These are phyloP conservation scores for Colletotrichum sansevieriae DNA, from an alignment of 2,329 filamentous ascomycete genomes.

Conservation along the genomic window DNA sequence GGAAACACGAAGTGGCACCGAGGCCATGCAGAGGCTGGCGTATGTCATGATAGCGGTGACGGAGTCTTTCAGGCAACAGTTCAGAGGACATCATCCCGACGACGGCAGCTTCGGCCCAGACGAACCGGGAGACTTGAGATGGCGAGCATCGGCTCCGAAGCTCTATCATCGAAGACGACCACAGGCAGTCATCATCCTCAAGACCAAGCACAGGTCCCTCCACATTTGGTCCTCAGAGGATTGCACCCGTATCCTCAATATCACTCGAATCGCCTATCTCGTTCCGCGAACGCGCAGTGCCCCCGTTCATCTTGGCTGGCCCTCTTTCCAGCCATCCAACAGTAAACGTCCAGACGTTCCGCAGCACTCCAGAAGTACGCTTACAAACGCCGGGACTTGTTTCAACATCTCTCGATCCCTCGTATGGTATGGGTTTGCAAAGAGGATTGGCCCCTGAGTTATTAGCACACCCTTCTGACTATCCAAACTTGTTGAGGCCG, in stretches of 20 bases:
- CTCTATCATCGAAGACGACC: neutral
- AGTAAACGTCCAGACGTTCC: neutral
- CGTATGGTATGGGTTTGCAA: neutral
- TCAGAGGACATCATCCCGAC: conserved; percentile 6
- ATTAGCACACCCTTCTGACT: conserved; percentile 11
- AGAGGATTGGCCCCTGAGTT: conserved; percentile 1
- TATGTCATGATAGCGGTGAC: conserved; percentile 34
- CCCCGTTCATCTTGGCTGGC: neutral
- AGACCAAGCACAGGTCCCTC: neutral
- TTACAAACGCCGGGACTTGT: neutral
- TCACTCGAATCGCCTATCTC: neutral
- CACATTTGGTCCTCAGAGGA: neutral
- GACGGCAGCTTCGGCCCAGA: neutral
- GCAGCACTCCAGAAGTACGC: neutral
- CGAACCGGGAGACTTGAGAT: neutral
- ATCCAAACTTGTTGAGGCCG: conserved; percentile 22
- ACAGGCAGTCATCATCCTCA: neutral
- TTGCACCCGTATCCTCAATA: neutral
- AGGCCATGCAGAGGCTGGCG: conserved; percentile 25
- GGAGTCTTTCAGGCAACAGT: conserved; percentile 31
- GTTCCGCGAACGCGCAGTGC: neutral
- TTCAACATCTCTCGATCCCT: neutral
- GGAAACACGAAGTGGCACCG: conserved; percentile 24
- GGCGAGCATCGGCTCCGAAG: neutral
- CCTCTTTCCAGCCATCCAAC: neutral